These are phyloP conservation scores for Globisporangium barbulae DNA, from an alignment of 352 stramenopile species.

Conservation along the genomic window DNA sequence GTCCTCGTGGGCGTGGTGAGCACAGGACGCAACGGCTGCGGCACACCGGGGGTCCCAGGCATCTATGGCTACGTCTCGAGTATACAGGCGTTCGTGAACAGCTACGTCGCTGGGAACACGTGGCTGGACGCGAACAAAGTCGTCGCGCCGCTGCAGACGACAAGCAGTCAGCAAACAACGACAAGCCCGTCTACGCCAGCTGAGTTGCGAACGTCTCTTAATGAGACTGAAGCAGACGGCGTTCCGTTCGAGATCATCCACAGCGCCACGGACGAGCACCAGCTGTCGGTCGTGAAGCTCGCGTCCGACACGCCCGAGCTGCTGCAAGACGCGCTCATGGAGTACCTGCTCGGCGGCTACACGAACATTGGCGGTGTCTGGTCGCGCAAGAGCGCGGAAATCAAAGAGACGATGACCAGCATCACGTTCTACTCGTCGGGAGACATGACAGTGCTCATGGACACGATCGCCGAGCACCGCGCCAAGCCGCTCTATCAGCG, in stretches of 20 bases:
- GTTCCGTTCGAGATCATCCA: slow-evolving; percentile 32
- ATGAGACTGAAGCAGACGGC: background rate
- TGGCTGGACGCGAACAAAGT: slow-evolving; percentile 22
- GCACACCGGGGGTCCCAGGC: slow-evolving; percentile 27
- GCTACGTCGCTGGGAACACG: slow-evolving; percentile 21
- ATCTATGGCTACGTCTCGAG: slow-evolving; percentile 30
- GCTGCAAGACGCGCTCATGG: slow-evolving; percentile 20
- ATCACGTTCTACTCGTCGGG: slow-evolving; percentile 33
- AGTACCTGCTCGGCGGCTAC: slow-evolving; percentile 29
- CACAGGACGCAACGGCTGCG: slow-evolving; percentile 35
- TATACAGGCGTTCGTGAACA: slow-evolving; percentile 29
- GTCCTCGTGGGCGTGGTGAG: slow-evolving; percentile 39
- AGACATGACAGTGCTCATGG: slow-evolving; percentile 25
- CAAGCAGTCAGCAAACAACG: background rate
- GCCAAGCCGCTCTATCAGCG: slow-evolving; percentile 21
- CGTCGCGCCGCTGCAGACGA: background rate
- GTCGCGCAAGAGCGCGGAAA: slow-evolving; percentile 17
- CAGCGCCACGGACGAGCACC: slow-evolving; percentile 22
- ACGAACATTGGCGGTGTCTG: slow-evolving; percentile 16
- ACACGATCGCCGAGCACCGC: slow-evolving; percentile 17
- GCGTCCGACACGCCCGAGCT: slow-evolving; percentile 22
- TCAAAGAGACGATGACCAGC: slow-evolving; percentile 14
- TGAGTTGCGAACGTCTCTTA: background rate
- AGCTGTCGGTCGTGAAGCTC: slow-evolving; percentile 33
- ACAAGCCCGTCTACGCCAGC: background rate